Conservation (phyloP, 2,329 filamentous ascomycete genomes). For the Alternaria sp. region DNA sequence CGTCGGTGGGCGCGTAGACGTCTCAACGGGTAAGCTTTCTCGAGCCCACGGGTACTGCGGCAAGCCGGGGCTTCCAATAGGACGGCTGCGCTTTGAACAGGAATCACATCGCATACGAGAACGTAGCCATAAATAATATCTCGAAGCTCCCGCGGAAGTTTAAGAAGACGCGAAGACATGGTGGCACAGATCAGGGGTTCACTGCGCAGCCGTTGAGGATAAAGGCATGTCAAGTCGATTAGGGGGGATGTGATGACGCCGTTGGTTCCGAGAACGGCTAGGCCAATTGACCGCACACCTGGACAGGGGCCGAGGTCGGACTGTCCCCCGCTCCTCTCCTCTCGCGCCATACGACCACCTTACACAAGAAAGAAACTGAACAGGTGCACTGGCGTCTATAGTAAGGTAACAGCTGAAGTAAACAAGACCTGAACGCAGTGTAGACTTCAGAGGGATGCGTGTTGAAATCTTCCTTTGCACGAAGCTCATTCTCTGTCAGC, state of each 20-base stretch:
- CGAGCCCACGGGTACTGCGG: conserved; percentile 5
- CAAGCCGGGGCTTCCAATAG: conserved; percentile 1
- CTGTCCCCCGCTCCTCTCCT: background rate
- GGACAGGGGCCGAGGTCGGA: background rate
- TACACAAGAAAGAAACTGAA: background rate
- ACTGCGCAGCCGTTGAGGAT: background rate
- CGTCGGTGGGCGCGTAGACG: conserved; percentile 12
- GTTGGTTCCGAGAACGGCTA: background rate
- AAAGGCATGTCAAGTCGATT: background rate
- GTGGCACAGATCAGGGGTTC: background rate
- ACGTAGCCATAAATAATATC: conserved; percentile 28
- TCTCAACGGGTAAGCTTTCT: conserved; percentile 14
- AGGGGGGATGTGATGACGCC: conserved; percentile 1
- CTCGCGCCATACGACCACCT: background rate
- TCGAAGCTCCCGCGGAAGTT: conserved; percentile 28
- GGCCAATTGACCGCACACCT: background rate
- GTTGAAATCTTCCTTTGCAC: background rate
- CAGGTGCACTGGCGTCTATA: background rate
- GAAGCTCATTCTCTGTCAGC: background rate
- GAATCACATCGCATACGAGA: conserved; percentile 21
- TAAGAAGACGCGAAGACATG: conserved; percentile 15
- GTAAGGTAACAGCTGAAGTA: background rate
- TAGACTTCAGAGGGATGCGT: background rate
- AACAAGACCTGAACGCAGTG: background rate
- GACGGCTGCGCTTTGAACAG: conserved; percentile 19